Conservation (phyloP, 306 rosid genomes). For the Castanea sativa region DNA sequence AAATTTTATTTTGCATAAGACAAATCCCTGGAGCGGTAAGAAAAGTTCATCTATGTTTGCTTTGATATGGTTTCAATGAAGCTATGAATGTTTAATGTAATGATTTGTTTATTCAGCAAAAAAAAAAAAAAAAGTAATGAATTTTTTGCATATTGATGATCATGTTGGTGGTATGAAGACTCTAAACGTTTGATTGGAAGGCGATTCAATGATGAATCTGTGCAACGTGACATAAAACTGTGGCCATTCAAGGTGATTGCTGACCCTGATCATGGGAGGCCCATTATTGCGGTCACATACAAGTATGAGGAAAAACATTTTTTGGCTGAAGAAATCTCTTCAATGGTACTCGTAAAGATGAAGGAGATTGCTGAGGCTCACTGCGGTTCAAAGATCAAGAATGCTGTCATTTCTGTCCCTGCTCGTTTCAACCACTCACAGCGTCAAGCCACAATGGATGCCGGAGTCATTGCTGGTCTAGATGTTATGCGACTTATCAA, state of each 20-base stretch:
- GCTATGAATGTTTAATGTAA: too few relatives aligned
- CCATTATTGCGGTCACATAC: conserved; percentile 34
- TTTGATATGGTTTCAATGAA: too few relatives aligned
- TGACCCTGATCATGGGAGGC: conserved; percentile 36
- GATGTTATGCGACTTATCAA: conserved; percentile 43
- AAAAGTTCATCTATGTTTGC: too few relatives aligned
- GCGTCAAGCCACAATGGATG: conserved; percentile 44
- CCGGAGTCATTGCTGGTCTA: conserved; percentile 35
- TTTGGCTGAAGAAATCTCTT: conserved; percentile 40
- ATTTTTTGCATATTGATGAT: too few relatives aligned
- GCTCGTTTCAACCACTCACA: conserved; percentile 39
- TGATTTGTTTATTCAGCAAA: too few relatives aligned
- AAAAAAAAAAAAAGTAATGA: too few relatives aligned
- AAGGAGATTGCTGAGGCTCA: conserved; percentile 41
- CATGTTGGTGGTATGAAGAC: conserved; percentile 5
- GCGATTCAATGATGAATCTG: conserved; percentile 30
- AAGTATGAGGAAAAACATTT: conserved; percentile 39
- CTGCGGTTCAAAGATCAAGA: conserved; percentile 22
- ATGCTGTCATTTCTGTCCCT: conserved; percentile 46
- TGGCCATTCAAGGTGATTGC: conserved; percentile 45
- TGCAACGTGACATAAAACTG: conserved; percentile 34
- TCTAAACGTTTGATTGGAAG: conserved; percentile 48
- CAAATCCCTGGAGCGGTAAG: too few relatives aligned
- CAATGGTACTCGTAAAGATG: conserved; percentile 41
- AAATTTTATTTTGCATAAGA: too few relatives aligned